Evolutionary conservation across 2,329 filamentous ascomycete genomes (phyloP), one percentile per base, ranked within the genome.

Genomic region (Fusarium virguliforme): DNA sequence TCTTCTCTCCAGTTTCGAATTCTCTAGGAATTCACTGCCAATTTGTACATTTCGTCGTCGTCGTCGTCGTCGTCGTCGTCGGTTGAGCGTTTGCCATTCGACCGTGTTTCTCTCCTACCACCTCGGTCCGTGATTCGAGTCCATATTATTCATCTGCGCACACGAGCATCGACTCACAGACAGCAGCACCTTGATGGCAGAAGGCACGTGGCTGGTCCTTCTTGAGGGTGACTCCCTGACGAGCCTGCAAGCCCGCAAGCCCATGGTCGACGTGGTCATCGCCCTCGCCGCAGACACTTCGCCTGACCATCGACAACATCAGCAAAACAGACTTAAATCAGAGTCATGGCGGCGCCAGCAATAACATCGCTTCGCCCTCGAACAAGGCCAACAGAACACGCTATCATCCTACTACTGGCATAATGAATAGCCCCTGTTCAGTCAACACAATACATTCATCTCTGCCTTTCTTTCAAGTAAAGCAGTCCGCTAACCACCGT

Each of bases 1-100:
- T 5, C 3, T 6, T 4, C 43, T 48, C 0, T 7, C 1, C 9
- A 48, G 0, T 6, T 6, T n/a, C 3, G 1, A 6, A 4, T 15
- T 28, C 43, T n/a, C n/a, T 15, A 13, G 10, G 40, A 4, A 13
- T 46, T 2, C 13, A 15, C 15, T 26, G 22, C 12, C 6, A 46
- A 15, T 5, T 15, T 26, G 2, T 28, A 26, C 7, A 26, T 2
- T n/a, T 46, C 13, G 24, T 26, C 40, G 40, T 46, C 13, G 15
- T 46, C 41, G 8, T 22, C 18, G 24, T 28, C 13, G 24, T 48
- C 24, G 43, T 32, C 30, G 18, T 8, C 30, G 30, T 48, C 43
- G 8, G 18, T 18, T 18, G 18, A 18, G 18, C 18, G 18, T 18
- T 18, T 18, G 18, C 18, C 18, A 18, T 18, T 18, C 18, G 18